Base-by-base conservation (phyloP, 768 basidiomycete species). In the Suillus subluteus region DNA sequence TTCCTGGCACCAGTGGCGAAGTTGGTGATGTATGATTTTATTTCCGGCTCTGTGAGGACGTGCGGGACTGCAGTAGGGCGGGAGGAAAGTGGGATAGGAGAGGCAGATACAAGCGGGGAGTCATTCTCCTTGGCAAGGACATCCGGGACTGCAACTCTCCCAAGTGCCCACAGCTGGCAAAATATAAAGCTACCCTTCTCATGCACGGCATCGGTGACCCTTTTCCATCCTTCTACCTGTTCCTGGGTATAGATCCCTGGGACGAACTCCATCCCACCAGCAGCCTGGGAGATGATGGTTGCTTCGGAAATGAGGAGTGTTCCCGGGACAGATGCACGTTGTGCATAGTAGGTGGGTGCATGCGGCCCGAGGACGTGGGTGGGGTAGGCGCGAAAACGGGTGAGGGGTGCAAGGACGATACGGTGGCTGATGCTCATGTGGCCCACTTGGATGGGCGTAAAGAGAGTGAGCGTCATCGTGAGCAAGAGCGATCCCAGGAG, bases 151-250 rank as follows among this genome's bases (percentile, higher is more conserved):
- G 79, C 78, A 0, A 71, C 70, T n/a, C 83, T 79, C 1, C 86
- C 86, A 12, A 83, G 67, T 1, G 82, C 83, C 83, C 85, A 86
- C 0, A 85, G 75, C 69, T 88, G 86, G 15, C 78, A 46, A 71
- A 76, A 82, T 62, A 86, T 81, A 67, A 73, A 77, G 0, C 77
- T 80, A 0, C 79, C 80, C 63, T 82, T 79, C 6, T 75, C 76
- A 69, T 86, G 86, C 0, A 85, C 82, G 3, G 76, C 75, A 23
- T 82, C 79, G 26, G 75, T 78, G 26, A 85, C 69, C 76, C 81
- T 70, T 71, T 85, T 86, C 89, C 88, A 91, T 0, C 76, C 84
- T 0, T 65, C 70, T 41, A 88, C 79, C 67, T 89, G 88, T n/a
- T 82, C 83, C 5, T 76, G 73, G 11, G 70, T 80, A 78, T 80